Evolutionary conservation across 805 yeast genomes (phyloP).

Genomic region (Alloascoidea africana): DNA sequence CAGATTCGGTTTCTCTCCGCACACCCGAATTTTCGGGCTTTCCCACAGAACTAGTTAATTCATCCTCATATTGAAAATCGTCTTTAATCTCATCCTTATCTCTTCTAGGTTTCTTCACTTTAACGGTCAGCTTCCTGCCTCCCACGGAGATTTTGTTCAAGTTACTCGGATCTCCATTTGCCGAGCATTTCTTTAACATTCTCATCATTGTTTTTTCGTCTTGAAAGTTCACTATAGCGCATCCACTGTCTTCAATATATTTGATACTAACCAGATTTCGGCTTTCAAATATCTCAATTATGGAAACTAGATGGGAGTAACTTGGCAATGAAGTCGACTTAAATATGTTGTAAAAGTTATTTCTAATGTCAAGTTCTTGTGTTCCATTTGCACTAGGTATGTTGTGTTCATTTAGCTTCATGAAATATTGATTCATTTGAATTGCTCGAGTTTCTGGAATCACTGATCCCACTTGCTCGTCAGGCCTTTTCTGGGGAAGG

Average conservation of each 20-base stretch:
- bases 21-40: neutral
- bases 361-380: too few relatives aligned
- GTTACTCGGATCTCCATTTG: neutral
- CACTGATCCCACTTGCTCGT: neutral
- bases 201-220: neutral
- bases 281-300: constrained; percentile 1
- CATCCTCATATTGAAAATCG: too few relatives aligned
- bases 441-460: neutral
- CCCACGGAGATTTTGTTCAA: neutral
- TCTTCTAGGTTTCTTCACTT: constrained; percentile 1
- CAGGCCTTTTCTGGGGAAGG: constrained; percentile 14
- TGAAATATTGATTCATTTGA: constrained; percentile 7
- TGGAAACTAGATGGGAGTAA: neutral
- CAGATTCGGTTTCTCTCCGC: too few relatives aligned
- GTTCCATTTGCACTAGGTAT: too few relatives aligned
- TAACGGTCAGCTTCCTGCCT: constrained; percentile 1
- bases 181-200: neutral
- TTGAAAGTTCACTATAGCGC: neutral
- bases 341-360: neutral
- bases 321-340: neutral
- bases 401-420: too few relatives aligned
- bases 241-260: neutral
- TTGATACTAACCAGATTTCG: neutral
- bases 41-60: neutral
- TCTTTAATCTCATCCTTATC: too few relatives aligned